Conservation (phyloP, 2,329 filamentous ascomycete genomes). For the Davidsoniella australis region DNA sequence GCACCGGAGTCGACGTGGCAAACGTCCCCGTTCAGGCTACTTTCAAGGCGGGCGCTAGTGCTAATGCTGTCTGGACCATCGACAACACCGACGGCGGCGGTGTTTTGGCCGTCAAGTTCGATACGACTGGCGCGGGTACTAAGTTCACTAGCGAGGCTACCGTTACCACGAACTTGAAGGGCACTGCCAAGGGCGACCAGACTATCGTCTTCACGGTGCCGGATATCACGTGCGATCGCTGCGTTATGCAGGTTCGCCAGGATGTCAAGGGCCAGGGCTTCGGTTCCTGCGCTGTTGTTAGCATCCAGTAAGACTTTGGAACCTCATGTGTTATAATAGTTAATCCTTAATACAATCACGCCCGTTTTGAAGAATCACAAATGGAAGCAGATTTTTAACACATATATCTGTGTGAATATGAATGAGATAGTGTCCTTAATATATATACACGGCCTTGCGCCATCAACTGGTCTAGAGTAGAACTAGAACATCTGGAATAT, state of each 20-base stretch:
- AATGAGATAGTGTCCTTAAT: too few species aligned
- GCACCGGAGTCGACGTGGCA: not conserved
- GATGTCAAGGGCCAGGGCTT: slow-evolving; percentile 4
- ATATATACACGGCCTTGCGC: too few species aligned
- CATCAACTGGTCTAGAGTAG: too few species aligned
- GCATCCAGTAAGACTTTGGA: slow-evolving; percentile 1
- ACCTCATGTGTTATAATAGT: too few species aligned
- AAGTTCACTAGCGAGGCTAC: slow-evolving; percentile 1
- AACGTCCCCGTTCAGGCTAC: slow-evolving; percentile 2
- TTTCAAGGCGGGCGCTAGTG: slow-evolving; percentile 2
- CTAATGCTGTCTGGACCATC: slow-evolving; percentile 1
- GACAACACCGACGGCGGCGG: slow-evolving; percentile 2
- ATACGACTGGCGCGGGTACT: not conserved
- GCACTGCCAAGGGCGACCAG: slow-evolving; percentile 4
- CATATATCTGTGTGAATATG: too few species aligned
- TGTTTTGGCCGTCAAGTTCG: slow-evolving; percentile 3
- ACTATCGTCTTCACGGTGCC: slow-evolving; percentile 4
- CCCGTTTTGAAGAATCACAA: too few species aligned
- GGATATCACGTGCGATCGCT: not conserved
- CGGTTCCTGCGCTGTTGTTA: slow-evolving; percentile 9
- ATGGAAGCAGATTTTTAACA: too few species aligned
- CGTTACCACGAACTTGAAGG: not conserved
- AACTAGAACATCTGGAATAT: too few species aligned
- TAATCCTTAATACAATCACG: too few species aligned
- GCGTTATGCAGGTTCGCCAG: slow-evolving; percentile 6